Base-by-base conservation (phyloP, 495 filamentous ascomycete genomes). In the Talaromyces ruber region DNA sequence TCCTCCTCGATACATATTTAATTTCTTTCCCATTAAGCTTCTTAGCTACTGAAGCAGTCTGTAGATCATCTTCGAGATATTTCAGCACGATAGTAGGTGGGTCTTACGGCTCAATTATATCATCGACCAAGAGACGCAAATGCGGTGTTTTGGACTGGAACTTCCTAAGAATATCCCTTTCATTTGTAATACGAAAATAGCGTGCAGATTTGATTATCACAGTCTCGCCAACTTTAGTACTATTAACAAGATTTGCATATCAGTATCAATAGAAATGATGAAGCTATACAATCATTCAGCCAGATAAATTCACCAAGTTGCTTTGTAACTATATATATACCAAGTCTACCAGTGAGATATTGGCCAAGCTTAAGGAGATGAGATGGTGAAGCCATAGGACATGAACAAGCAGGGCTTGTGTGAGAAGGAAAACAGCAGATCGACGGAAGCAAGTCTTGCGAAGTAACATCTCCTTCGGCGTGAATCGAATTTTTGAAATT, bases 51-150 rank as follows among this genome's bases (percentile, higher is more conserved):
- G 69, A 78, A 57, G 69, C 71, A 47, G 62, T 65, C 8, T 69
- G 62, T 2, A 75, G 55, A 61, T 76, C 63, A 62, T 72, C 70
- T 61, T 81, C 78, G 11, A 80, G 68, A 65, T 77, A 63, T 59
- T 68, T 63, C 34, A 80, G 63, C 24, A 81, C 73, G 55, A 81
- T 72, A 4, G 73, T 68, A 29, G 73, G 72, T 29, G 76, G 76
- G 56, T 75, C 70, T 58, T 64, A 50, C 29, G 70, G 71, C 61
- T 75, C 66, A 22, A 70, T 57, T 39, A 79, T 70, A 55, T 79
- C 68, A 63, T 80, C 76, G 58, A 78, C 59, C 47, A 80, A 64
- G 16, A 70, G 72, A 26, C 71, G 72, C 24, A 76, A 56, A 53
- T 47, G 54, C 0, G 70, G 68, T 3, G 70, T 73, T 53, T 67